phyloP scores from a whole-genome alignment of 306 rosid species.

The Cicer bijugum region DNA sequence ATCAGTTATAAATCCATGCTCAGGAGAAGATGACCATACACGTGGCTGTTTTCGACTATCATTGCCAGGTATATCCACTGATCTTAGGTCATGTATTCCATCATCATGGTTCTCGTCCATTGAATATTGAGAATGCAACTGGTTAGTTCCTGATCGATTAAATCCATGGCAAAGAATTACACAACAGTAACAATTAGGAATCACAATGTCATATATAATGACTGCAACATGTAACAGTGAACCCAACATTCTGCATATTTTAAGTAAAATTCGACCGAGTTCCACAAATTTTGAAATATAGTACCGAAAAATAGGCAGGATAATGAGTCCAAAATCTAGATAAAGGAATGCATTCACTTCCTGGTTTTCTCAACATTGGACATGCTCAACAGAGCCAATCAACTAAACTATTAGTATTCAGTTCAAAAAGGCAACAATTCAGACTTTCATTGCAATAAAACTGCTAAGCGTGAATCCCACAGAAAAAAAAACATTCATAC shows the following conservation, averaged over 20 bases:
- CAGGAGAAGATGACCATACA: constrained; percentile 75
- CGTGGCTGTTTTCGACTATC: constrained; percentile 50
- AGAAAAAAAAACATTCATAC: background rate
- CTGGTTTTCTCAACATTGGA: background rate
- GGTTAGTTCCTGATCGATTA: constrained; percentile 57
- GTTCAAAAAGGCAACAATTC: background rate
- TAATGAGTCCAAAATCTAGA: constrained; percentile 3
- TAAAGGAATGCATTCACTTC: background rate
- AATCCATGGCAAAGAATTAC: constrained; percentile 21
- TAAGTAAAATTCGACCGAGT: constrained; percentile 7
- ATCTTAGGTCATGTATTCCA: constrained; percentile 47
- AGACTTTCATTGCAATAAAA: constrained; percentile 4
- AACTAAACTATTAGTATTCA: constrained; percentile 15
- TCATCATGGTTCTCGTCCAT: constrained; percentile 59
- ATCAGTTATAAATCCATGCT: constrained; percentile 61
- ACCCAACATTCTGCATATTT: background rate
- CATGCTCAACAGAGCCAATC: background rate
- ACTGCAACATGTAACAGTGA: constrained; percentile 11
- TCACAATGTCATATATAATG: constrained; percentile 4
- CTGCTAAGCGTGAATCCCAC: background rate
- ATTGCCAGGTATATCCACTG: constrained; percentile 40
- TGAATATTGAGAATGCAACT: constrained; percentile 52
- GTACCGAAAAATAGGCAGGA: constrained; percentile 8
- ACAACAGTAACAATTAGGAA: constrained; percentile 19
- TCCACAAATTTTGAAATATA: constrained; percentile 9